These are phyloP conservation scores for Platismatia glauca DNA, from an alignment of 495 filamentous ascomycete genomes.

Conservation along the genomic window DNA sequence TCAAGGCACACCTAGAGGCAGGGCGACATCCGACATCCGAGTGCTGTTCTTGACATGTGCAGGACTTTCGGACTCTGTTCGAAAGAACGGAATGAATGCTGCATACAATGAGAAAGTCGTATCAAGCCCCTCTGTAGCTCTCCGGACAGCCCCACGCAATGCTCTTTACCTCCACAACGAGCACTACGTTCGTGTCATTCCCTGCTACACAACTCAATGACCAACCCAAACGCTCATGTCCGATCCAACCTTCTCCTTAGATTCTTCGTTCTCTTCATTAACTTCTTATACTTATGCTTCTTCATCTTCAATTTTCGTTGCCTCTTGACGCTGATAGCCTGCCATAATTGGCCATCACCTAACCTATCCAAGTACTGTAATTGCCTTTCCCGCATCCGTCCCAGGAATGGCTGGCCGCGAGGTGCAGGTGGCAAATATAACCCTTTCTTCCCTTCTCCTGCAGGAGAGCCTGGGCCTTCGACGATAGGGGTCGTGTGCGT, in stretches of 20 bases:
- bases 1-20: too few species aligned
- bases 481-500: constrained; percentile 18
- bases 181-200: not conserved
- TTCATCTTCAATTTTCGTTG: constrained; percentile 95
- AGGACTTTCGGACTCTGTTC: too few species aligned
- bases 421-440: constrained; percentile 9
- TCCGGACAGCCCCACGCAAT: not conserved
- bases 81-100: not conserved
- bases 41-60: too few species aligned
- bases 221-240: constrained; percentile 26
- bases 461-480: constrained; percentile 1
- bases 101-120: not conserved
- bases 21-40: too few species aligned
- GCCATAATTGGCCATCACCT: constrained; percentile 30
- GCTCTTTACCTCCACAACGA: not conserved
- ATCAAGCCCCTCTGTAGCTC: not conserved
- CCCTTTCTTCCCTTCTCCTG: not conserved
- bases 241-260: constrained; percentile 77
- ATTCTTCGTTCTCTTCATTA: constrained; percentile 85
- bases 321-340: constrained; percentile 76
- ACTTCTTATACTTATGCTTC: constrained; percentile 99
- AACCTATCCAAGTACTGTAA: constrained; percentile 12
- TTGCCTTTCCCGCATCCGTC: constrained; percentile 16
- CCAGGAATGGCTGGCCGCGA: constrained; percentile 15
- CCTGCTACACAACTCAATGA: not conserved